phyloP scores from a whole-genome alignment of 2,329 filamentous ascomycete genomes.

The Parascedosporium putredinis region DNA sequence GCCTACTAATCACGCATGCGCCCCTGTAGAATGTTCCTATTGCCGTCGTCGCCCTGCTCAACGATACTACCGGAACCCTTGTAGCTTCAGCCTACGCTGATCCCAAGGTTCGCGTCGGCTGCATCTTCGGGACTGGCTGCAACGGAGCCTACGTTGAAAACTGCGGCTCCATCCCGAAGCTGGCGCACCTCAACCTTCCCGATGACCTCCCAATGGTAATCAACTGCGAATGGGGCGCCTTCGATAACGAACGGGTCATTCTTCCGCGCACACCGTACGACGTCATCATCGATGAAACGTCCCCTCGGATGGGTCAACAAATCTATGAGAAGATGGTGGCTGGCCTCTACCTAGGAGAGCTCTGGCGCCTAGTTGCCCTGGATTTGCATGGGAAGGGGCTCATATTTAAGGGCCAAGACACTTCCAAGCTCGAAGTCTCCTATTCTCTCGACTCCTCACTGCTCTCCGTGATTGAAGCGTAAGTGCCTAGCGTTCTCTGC shows the following conservation, averaged over 20 bases:
- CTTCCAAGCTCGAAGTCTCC: slow-evolving; percentile 67
- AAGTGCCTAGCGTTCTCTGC: slow-evolving; percentile 24
- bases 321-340: slow-evolving; percentile 98
- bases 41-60: slow-evolving; percentile 86
- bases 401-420: slow-evolving; percentile 78
- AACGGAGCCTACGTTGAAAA: slow-evolving; percentile 98
- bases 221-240: slow-evolving; percentile 96
- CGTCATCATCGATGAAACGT: slow-evolving; percentile 77
- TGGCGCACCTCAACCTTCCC: slow-evolving; percentile 81
- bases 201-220: slow-evolving; percentile 81
- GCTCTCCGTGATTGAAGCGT: slow-evolving; percentile 85
- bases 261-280: slow-evolving; percentile 82
- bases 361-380: slow-evolving; percentile 79
- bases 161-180: slow-evolving; percentile 82
- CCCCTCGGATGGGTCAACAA: slow-evolving; percentile 86
- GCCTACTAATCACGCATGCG: too few relatives aligned
- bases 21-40: slow-evolving; percentile 89
- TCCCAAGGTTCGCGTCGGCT: slow-evolving; percentile 81
- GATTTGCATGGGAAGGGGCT: slow-evolving; percentile 73
- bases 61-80: slow-evolving; percentile 93
- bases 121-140: slow-evolving; percentile 96
- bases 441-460: slow-evolving; percentile 92
- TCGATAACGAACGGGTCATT: slow-evolving; percentile 86
- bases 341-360: slow-evolving; percentile 85
- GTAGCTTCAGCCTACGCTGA: slow-evolving; percentile 98